Evolutionary conservation across 441 rosid species (phyloP).

Genomic region (Erodium trifolium): DNA sequence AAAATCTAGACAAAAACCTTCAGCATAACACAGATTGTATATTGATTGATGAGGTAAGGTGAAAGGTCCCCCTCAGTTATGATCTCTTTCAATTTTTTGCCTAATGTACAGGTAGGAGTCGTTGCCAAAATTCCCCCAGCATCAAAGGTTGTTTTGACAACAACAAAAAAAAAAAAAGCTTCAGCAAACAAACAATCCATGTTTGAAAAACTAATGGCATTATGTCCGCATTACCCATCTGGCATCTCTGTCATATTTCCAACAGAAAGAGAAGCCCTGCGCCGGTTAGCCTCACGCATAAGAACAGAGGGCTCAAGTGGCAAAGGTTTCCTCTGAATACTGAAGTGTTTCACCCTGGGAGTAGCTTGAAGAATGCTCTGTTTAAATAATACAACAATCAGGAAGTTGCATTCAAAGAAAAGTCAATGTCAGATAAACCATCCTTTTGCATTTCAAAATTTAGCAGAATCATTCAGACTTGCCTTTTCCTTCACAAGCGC

Average conservation of each 20-base stretch:
- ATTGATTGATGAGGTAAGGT: slow-evolving; percentile 2
- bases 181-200: background rate
- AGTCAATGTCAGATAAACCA: background rate
- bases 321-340: slow-evolving; percentile 77
- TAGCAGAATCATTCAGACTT: slow-evolving; percentile 19
- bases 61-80: background rate
- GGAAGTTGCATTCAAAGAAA: background rate
- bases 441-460: background rate
- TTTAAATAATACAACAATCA: slow-evolving; percentile 11
- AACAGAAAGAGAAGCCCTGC: slow-evolving; percentile 98
- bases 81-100: background rate
- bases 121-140: background rate
- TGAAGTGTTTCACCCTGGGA: slow-evolving; percentile 69
- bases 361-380: slow-evolving; percentile 78
- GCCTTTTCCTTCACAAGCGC: slow-evolving; percentile 97
- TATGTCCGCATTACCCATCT: slow-evolving; percentile 53
- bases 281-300: slow-evolving; percentile 88
- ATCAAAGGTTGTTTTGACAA: background rate
- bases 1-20: background rate
- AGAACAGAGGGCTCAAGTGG: slow-evolving; percentile 96
- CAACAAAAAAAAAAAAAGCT: background rate
- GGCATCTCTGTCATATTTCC: slow-evolving; percentile 77
- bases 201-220: background rate
- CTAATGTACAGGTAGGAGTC: too few relatives aligned
- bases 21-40: background rate